Evolutionary conservation across 1,284 basidiomycete species (phyloP).

Genomic region (Xerocomus cyaneibrunnescens): DNA sequence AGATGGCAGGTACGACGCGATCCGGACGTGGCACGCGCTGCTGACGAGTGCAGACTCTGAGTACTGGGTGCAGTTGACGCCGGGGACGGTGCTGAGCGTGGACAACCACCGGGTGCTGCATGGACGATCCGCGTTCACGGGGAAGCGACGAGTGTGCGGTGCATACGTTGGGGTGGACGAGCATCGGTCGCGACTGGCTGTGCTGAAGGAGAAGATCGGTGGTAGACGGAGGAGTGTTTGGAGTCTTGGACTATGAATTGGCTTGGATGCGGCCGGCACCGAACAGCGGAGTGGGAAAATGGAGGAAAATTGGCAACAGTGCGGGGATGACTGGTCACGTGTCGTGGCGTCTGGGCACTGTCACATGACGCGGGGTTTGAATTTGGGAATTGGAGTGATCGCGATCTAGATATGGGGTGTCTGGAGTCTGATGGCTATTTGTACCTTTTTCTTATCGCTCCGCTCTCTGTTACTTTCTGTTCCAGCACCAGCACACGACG

Average conservation of each 20-base stretch:
- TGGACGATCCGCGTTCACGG: slow-evolving; percentile 87
- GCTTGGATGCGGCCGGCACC: slow-evolving; percentile 21
- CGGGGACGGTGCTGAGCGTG: slow-evolving; percentile 72
- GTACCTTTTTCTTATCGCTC: slow-evolving; percentile 24
- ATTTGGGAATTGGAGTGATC: slow-evolving; percentile 11
- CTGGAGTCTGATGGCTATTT: slow-evolving; percentile 23
- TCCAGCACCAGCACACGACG: slow-evolving; percentile 4
- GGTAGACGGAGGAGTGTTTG: slow-evolving; percentile 18
- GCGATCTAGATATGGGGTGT: slow-evolving; percentile 24
- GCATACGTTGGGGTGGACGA: slow-evolving; percentile 95
- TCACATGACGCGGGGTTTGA: slow-evolving; percentile 25
- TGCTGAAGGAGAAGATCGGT: slow-evolving; percentile 58
- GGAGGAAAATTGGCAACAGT: slow-evolving; percentile 25
- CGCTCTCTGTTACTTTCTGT: neutral
- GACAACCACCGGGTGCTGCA: slow-evolving; percentile 96
- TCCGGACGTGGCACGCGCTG: slow-evolving; percentile 75
- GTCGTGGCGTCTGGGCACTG: slow-evolving; percentile 19
- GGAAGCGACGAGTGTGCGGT: slow-evolving; percentile 90
- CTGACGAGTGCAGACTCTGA: slow-evolving; percentile 81
- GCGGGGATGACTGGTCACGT: slow-evolving; percentile 24
- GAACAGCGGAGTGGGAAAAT: slow-evolving; percentile 16
- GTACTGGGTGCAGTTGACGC: slow-evolving; percentile 87
- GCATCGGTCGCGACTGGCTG: slow-evolving; percentile 74
- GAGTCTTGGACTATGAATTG: slow-evolving; percentile 24
- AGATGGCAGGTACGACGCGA: slow-evolving; percentile 73